Evolutionary conservation across 2,329 filamentous ascomycete genomes (phyloP).

Genomic region (Microdochium trichocladiopsis): DNA sequence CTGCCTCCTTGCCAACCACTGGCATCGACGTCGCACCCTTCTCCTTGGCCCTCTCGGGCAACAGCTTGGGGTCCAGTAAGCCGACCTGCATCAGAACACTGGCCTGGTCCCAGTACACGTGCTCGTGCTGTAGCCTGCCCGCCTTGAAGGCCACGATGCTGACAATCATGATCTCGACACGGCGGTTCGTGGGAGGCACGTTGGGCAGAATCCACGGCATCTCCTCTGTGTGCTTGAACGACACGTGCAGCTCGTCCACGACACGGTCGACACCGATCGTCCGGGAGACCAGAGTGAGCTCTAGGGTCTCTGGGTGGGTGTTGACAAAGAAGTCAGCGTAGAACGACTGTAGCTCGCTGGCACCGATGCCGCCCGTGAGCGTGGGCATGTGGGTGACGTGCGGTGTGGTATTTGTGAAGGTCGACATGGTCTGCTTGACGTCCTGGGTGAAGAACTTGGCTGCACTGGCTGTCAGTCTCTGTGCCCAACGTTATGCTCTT

Average conservation of each 20-base stretch:
- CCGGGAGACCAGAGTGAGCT: slow-evolving; percentile 54
- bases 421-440: slow-evolving; percentile 54
- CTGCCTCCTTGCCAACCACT: slow-evolving; percentile 30
- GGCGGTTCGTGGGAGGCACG: slow-evolving; percentile 45
- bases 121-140: slow-evolving; percentile 58
- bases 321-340: slow-evolving; percentile 60
- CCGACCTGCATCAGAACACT: slow-evolving; percentile 57
- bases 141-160: slow-evolving; percentile 57
- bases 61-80: slow-evolving; percentile 35
- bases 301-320: slow-evolving; percentile 52
- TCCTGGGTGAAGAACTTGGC: slow-evolving; percentile 50
- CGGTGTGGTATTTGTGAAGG: slow-evolving; percentile 50
- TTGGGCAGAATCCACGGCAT: slow-evolving; percentile 57
- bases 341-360: slow-evolving; percentile 50
- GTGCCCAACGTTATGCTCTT: background rate
- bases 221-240: slow-evolving; percentile 48
- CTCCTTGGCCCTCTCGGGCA: slow-evolving; percentile 25
- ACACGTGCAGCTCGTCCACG: slow-evolving; percentile 54
- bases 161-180: slow-evolving; percentile 52
- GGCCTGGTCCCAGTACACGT: slow-evolving; percentile 62
- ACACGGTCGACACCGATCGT: slow-evolving; percentile 59
- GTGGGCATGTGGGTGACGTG: slow-evolving; percentile 66
- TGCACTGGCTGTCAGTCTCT: slow-evolving; percentile 7
- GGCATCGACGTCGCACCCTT: slow-evolving; percentile 28
- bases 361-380: slow-evolving; percentile 55